These are phyloP conservation scores for Paecilomyces sp. DNA, from an alignment of 2,329 filamentous ascomycete species.

Conservation along the genomic window DNA sequence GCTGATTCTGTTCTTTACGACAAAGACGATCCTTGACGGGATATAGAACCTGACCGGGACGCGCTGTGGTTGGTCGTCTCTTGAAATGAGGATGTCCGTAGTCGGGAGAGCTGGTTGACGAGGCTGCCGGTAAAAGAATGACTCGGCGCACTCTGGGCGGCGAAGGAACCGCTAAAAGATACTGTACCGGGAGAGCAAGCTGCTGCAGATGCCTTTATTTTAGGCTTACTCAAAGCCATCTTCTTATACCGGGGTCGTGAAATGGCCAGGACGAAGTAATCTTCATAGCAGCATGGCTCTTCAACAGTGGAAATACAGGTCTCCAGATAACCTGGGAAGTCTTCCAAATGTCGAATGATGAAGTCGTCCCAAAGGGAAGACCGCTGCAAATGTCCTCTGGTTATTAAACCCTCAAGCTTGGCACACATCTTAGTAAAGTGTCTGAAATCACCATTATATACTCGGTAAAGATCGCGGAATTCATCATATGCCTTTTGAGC, in stretches of 20 bases:
- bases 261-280: conserved; percentile 30
- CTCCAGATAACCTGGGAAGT: conserved; percentile 29
- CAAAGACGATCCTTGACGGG: background rate
- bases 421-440: conserved; percentile 34
- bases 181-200: conserved; percentile 1
- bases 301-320: conserved; percentile 16
- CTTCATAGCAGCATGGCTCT: conserved; percentile 26
- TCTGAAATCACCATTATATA: conserved; percentile 29
- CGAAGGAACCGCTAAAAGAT: background rate
- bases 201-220: conserved; percentile 22
- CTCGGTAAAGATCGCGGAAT: conserved; percentile 33
- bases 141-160: background rate
- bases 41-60: conserved; percentile 2
- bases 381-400: conserved; percentile 20
- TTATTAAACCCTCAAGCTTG: conserved; percentile 26
- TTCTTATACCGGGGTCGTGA: conserved; percentile 26
- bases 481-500: conserved; percentile 24
- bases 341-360: conserved; percentile 31
- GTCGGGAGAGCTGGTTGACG: conserved; percentile 14
- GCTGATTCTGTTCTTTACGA: background rate
- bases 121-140: conserved; percentile 20
- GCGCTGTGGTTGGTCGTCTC: conserved; percentile 3
- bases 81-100: conserved; percentile 16
- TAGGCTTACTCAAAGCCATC: conserved; percentile 26
- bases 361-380: conserved; percentile 42